Conservation (phyloP, 768 basidiomycete genomes). For the Phlebiopsis gigantea region DNA sequence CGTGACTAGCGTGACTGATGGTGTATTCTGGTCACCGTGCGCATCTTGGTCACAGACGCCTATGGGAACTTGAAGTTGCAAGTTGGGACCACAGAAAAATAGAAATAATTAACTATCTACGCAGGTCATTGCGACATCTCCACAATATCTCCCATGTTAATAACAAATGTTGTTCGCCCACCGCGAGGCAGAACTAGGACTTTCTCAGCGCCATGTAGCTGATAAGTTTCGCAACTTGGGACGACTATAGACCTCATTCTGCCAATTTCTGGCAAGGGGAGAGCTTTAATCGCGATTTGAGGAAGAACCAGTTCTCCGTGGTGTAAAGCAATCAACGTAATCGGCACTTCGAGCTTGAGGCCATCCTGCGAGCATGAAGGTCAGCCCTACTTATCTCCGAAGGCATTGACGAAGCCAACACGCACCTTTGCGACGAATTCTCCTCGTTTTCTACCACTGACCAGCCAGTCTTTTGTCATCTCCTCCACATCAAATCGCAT, state of each 20-base stretch:
- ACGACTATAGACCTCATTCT: slow-evolving; percentile 55
- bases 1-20: background rate
- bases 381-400: background rate
- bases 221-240: slow-evolving; percentile 74
- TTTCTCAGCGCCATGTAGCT: slow-evolving; percentile 78
- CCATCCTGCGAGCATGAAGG: slow-evolving; percentile 44
- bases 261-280: slow-evolving; percentile 45
- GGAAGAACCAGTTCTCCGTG: slow-evolving; percentile 80
- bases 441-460: slow-evolving; percentile 84
- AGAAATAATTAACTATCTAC: too few species aligned
- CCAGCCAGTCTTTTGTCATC: slow-evolving; percentile 78
- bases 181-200: slow-evolving; percentile 80
- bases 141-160: slow-evolving; percentile 56
- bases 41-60: background rate
- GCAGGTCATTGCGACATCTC: background rate
- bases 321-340: slow-evolving; percentile 84
- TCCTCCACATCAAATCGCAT: slow-evolving; percentile 84
- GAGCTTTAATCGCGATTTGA: slow-evolving; percentile 57
- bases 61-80: too few species aligned
- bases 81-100: background rate
- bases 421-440: slow-evolving; percentile 72
- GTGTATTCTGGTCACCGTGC: too few species aligned
- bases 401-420: background rate
- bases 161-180: slow-evolving; percentile 74
- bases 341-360: slow-evolving; percentile 47